Conservation (phyloP, 1,284 basidiomycete genomes). For the Cryptococcus wingfieldii region DNA sequence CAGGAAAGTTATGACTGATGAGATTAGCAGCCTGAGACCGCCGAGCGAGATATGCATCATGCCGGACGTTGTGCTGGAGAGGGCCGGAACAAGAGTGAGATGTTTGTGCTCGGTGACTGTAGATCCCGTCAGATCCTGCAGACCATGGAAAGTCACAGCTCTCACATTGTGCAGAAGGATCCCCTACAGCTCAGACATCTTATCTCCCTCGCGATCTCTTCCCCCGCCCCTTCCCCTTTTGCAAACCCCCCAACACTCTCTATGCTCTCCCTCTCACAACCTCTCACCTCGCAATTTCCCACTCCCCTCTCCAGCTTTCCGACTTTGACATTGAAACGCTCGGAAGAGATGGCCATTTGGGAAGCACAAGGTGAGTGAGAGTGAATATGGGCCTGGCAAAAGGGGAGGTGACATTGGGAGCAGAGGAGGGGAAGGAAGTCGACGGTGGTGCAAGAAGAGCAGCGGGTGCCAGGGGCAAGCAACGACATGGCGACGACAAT, state of each 20-base stretch:
- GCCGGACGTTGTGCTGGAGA: slow-evolving; percentile 20
- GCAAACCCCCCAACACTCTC: slow-evolving; percentile 29
- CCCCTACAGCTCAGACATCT: slow-evolving; percentile 30
- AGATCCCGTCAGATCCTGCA: neutral
- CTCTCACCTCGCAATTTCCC: slow-evolving; percentile 19
- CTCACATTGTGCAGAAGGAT: slow-evolving; percentile 32
- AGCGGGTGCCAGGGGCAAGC: slow-evolving; percentile 32
- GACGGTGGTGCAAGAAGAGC: slow-evolving; percentile 28
- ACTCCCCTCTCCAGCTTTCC: slow-evolving; percentile 13
- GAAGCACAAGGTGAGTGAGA: slow-evolving; percentile 6
- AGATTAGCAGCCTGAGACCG: slow-evolving; percentile 27
- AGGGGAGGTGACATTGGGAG: slow-evolving; percentile 22
- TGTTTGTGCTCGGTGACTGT: slow-evolving; percentile 26
- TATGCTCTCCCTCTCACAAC: slow-evolving; percentile 33
- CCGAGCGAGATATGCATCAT: slow-evolving; percentile 24
- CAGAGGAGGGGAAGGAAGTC: slow-evolving; percentile 45
- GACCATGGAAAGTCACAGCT: neutral
- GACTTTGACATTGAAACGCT: neutral
- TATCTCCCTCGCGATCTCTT: slow-evolving; percentile 27
- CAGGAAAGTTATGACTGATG: slow-evolving; percentile 33
- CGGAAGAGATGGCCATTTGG: neutral
- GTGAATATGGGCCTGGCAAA: slow-evolving; percentile 35
- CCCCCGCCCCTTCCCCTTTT: slow-evolving; percentile 4
- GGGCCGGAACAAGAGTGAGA: slow-evolving; percentile 37
- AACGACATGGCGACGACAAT: slow-evolving; percentile 21